These are phyloP conservation scores for Tetrapyrgos nigripes DNA, from an alignment of 1,284 basidiomycete genomes.

Conservation along the genomic window DNA sequence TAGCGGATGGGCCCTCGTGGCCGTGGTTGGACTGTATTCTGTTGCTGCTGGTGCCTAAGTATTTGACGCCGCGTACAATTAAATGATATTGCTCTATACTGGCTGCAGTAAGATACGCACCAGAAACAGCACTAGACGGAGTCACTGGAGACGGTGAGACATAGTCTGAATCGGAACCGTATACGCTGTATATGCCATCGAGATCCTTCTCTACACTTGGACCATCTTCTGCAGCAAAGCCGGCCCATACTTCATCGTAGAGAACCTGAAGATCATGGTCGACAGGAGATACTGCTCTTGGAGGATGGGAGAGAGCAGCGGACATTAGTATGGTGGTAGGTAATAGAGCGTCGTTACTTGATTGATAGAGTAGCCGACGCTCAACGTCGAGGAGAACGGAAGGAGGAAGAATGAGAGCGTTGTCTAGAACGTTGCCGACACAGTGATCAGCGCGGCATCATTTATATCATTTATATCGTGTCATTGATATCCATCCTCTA, in stretches of 20 bases:
- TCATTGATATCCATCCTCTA: neutral
- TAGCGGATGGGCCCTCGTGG: neutral
- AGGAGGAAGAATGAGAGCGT: neutral
- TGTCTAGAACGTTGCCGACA: neutral
- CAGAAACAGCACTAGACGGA: constrained; percentile 5
- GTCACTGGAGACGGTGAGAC: constrained; percentile 2
- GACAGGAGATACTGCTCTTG: constrained; percentile 41
- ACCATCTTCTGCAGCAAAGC: constrained; percentile 55
- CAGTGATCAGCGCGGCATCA: neutral
- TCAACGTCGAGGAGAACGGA: neutral
- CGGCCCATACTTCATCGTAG: constrained; percentile 75
- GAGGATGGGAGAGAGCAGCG: constrained; percentile 26
- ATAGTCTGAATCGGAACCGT: constrained; percentile 27
- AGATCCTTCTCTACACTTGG: constrained; percentile 23
- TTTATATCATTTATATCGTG: neutral
- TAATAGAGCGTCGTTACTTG: neutral
- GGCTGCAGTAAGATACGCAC: neutral
- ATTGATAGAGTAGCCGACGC: neutral
- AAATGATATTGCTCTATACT: neutral
- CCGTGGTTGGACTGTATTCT: neutral
- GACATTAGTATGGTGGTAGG: neutral
- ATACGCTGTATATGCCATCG: constrained; percentile 29
- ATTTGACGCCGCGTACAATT: too few relatives aligned
- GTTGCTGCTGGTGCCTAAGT: neutral
- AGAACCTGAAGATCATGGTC: constrained; percentile 74